Conservation (phyloP, 768 basidiomycete genomes). For the Russula lepida region DNA sequence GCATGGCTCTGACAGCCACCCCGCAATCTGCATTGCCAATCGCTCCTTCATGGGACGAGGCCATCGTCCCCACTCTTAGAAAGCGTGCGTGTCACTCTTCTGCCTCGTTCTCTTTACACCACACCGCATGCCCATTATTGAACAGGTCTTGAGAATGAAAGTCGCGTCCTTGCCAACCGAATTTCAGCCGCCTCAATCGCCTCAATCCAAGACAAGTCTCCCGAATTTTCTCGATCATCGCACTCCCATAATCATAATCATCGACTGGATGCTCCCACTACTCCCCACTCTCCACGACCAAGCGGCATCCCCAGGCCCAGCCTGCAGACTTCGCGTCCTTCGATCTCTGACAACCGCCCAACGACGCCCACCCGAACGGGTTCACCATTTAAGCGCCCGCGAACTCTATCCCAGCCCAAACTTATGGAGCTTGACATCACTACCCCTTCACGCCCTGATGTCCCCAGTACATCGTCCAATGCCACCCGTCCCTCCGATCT, state of each 20-base stretch:
- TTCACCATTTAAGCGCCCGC: slow-evolving; percentile 37
- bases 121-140: slow-evolving; percentile 9
- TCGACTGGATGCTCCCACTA: slow-evolving; percentile 20
- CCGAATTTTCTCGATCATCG: slow-evolving; percentile 18
- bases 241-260: slow-evolving; percentile 23
- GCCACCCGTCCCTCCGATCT: slow-evolving; percentile 32
- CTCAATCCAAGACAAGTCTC: slow-evolving; percentile 40
- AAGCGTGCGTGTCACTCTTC: slow-evolving; percentile 35
- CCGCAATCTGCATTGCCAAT: slow-evolving; percentile 32
- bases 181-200: slow-evolving; percentile 67
- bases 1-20: slow-evolving; percentile 38
- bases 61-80: slow-evolving; percentile 71
- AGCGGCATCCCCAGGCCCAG: slow-evolving; percentile 44
- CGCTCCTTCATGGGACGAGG: slow-evolving; percentile 67
- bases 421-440: slow-evolving; percentile 33
- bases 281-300: slow-evolving; percentile 28
- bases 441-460: slow-evolving; percentile 29
- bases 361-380: slow-evolving; percentile 8
- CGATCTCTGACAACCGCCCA: slow-evolving; percentile 23
- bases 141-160: slow-evolving; percentile 73
- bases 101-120: slow-evolving; percentile 8
- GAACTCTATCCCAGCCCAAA: slow-evolving; percentile 61
- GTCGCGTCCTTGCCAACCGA: slow-evolving; percentile 64
- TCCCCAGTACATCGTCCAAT: slow-evolving; percentile 17
- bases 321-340: slow-evolving; percentile 31